Evolutionary conservation across 2,329 filamentous ascomycete genomes (phyloP).

Genomic region (Monilinia fructigena): DNA sequence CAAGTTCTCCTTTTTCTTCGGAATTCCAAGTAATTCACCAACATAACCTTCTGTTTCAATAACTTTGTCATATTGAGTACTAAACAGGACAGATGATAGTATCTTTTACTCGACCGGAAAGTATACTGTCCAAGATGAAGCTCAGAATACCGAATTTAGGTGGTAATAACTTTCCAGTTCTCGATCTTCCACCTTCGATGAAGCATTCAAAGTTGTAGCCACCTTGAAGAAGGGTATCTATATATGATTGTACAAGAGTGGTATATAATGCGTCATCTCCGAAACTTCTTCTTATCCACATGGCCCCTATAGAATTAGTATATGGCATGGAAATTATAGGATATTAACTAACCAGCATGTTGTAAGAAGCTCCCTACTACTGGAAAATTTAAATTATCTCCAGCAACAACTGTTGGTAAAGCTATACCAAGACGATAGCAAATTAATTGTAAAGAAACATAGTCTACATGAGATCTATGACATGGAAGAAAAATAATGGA

Average conservation of each 20-base stretch:
- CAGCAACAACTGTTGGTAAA: constrained; percentile 87
- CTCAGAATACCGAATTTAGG: constrained; percentile 95
- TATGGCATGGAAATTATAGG: neutral
- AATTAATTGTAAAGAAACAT: constrained; percentile 90
- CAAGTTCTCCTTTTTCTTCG: constrained; percentile 93
- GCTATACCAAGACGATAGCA: constrained; percentile 91
- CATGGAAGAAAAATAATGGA: constrained; percentile 95
- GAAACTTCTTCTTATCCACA: constrained; percentile 94
- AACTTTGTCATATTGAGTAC: constrained; percentile 97
- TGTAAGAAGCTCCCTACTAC: constrained; percentile 87
- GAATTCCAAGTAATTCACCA: constrained; percentile 86
- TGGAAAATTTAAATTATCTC: constrained; percentile 95
- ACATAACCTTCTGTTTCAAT: constrained; percentile 98
- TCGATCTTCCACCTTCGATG: constrained; percentile 88
- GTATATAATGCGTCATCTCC: constrained; percentile 88
- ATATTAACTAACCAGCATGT: constrained; percentile 63
- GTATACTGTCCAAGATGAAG: constrained; percentile 85
- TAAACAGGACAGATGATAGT: constrained; percentile 90
- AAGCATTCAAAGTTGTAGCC: constrained; percentile 98
- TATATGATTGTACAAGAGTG: constrained; percentile 92
- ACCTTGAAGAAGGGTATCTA: constrained; percentile 85
- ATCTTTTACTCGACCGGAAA: constrained; percentile 85
- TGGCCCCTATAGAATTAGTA: constrained; percentile 57
- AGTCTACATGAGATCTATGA: constrained; percentile 93
- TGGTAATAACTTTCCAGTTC: constrained; percentile 88